Base-by-base conservation (phyloP, 1,139 yeast species). In the Candida dubliniensis region DNA sequence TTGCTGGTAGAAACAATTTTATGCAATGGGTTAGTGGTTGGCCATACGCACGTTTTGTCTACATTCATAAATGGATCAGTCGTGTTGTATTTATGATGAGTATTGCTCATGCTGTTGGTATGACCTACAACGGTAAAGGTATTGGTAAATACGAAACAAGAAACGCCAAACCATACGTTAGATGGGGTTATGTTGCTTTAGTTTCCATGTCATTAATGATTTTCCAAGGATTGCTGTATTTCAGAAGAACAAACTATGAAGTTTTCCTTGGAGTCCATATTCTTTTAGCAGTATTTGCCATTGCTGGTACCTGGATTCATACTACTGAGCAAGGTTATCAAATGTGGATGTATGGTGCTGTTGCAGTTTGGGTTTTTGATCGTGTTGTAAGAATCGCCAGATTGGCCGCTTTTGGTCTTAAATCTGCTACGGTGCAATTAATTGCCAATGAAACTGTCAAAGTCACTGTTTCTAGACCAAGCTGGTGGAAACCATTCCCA, bases 1-100 rank as follows among this genome's bases (percentile, higher is more conserved):
- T 83, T 58, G 81, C 83, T 9, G 86, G 87, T 13, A 70, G 88
- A 66, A 86, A 86, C 60, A 86, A 85, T 58, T 64, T 85, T 42
- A 61, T 86, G 55, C 79, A 80, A 51, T 74, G 77, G 71, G 40
- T 81, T 35, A 81, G 89, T 3, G 87, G 89, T 36, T 82, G 89
- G 84, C 70, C 78, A 23, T 76, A 76, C 52, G 67, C 82, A 2
- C 74, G 87, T 37, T 84, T 84, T 58, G 67, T 82, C 46, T 67
- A 77, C 18, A 74, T 81, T 59, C 95, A 87, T 63, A 79, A 83
- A 55, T 82, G 87, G 84, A 57, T 80, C 6, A 79, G 83, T 1
- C 74, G 93, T 61, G 51, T 67, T 2, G 58, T 69, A 36, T 66
- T 77, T 9, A 53, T 72, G 25, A 74, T 78, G 53, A 58, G 62